These are phyloP conservation scores for Dryadomyces quercus-mongolicae DNA, from an alignment of 2,329 filamentous ascomycete species.

Conservation along the genomic window DNA sequence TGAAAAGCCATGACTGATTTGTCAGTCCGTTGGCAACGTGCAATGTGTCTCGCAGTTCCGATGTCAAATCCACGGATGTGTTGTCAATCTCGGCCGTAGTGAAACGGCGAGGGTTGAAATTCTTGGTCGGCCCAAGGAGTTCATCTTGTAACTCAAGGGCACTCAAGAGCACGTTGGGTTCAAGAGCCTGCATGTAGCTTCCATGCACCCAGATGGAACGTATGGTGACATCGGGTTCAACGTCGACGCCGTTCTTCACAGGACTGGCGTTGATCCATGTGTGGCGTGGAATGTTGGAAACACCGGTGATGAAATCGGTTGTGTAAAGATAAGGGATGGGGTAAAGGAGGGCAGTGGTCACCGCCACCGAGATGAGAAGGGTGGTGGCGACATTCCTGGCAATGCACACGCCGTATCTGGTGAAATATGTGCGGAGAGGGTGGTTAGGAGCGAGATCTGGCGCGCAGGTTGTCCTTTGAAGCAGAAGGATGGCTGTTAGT, in stretches of 20 bases:
- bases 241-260: constrained; percentile 33
- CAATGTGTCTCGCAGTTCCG: constrained; percentile 37
- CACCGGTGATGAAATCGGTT: constrained; percentile 57
- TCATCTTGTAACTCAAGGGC: constrained; percentile 60
- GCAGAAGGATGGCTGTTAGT: neutral
- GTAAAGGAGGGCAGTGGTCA: constrained; percentile 59
- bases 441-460: constrained; percentile 52
- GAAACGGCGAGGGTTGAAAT: constrained; percentile 38
- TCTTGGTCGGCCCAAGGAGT: constrained; percentile 48
- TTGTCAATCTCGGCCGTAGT: constrained; percentile 5
- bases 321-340: constrained; percentile 66
- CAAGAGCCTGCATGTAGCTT: constrained; percentile 65
- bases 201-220: constrained; percentile 74
- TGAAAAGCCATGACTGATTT: constrained; percentile 61
- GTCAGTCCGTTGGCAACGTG: constrained; percentile 49
- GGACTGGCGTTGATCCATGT: constrained; percentile 68
- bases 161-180: constrained; percentile 49
- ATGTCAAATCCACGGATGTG: constrained; percentile 25
- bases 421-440: constrained; percentile 51
- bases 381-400: constrained; percentile 63
- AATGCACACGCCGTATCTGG: constrained; percentile 57
- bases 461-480: constrained; percentile 60
- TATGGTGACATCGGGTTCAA: constrained; percentile 62
- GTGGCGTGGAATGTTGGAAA: constrained; percentile 63
- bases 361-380: constrained; percentile 61